Evolutionary conservation across 1,284 basidiomycete species (phyloP), one percentile per base, ranked within the genome.

Genomic region (Sanghuangporus weigelae): DNA sequence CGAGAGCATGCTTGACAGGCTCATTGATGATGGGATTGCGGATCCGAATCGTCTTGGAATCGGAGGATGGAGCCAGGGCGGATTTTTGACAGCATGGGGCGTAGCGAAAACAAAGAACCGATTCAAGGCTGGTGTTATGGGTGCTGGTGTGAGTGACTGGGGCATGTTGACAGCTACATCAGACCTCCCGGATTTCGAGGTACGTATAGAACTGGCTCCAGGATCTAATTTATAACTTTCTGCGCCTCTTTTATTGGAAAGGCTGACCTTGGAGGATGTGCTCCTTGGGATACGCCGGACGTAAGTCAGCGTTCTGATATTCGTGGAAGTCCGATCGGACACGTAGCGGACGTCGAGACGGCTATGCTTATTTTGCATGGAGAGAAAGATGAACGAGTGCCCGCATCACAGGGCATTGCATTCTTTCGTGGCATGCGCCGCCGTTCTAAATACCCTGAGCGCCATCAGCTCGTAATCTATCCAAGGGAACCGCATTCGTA

Each of bases 51-150:
- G 63, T 26, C 57, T 68, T 31, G 68, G 67, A 11, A 64, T 69
- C 36, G 65, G 66, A 12, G 68, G 68, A 11, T 69, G 68, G 68
- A 69, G 68, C 51, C 59, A 64, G 44, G 68, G 68, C 4, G 68
- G 68, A 7, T 68, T 67, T 49, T 55, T 69, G 51, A 67, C 67
- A 3, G 68, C 68, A 4, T 69, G 68, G 65, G 68, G 68, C 14
- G 63, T 67, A 46, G 50, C 62, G 23, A 63, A 61, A 23, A 68
- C 67, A 19, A 62, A 62, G n/a, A 69, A 68, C 23, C 58, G 61
- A 19, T 69, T 68, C 58, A 67, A 67, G 48, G 67, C 67, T 21
- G 68, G 51, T 11, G 60, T 68, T 3, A 67, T 68, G 66, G 67
- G 65, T 31, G 67, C 66, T 3, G 68, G 68, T 2, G 55, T 69